A percentile compares a stretch with the other conserved stretches of the same genome.
Evolutionary conservation across 2,329 filamentous ascomycete genomes (phyloP).

Genomic region (Ophiostoma montium): DNA sequence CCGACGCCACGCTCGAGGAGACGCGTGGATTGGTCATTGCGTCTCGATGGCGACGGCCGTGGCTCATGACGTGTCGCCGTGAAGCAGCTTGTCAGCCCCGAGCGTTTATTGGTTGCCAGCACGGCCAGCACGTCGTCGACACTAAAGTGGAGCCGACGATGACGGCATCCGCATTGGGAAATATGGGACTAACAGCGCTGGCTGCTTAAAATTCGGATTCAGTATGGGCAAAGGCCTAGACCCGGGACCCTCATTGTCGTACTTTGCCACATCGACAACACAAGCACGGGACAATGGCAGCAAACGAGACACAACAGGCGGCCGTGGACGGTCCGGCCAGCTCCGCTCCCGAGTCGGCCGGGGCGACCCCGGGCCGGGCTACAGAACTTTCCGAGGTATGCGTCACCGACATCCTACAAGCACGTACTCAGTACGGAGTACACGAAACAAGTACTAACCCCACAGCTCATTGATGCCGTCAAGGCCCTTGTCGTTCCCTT

Average conservation of each 20-base stretch:
- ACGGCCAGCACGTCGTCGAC: no score
- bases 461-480: slow-evolving; percentile 54
- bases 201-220: no score
- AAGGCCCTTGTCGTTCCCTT: slow-evolving; percentile 56
- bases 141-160: no score
- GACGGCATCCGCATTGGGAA: no score
- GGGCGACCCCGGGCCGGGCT: slow-evolving; percentile 15
- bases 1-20: no score
- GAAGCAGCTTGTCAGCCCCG: no score
- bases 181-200: no score
- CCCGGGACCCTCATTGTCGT: background rate
- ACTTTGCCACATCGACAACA: background rate
- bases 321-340: background rate
- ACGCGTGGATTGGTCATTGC: no score
- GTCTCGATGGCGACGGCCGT: no score
- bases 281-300: background rate
- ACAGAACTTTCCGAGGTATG: slow-evolving; percentile 20
- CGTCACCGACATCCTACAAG: background rate
- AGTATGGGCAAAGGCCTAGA: no score
- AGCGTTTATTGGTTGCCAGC: no score
- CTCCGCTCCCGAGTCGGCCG: background rate
- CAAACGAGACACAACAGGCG: background rate
- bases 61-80: no score
- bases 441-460: background rate
- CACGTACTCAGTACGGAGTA: background rate